Conservation (phyloP, 257 asterid genomes). For the Solanum chmielewskii region DNA sequence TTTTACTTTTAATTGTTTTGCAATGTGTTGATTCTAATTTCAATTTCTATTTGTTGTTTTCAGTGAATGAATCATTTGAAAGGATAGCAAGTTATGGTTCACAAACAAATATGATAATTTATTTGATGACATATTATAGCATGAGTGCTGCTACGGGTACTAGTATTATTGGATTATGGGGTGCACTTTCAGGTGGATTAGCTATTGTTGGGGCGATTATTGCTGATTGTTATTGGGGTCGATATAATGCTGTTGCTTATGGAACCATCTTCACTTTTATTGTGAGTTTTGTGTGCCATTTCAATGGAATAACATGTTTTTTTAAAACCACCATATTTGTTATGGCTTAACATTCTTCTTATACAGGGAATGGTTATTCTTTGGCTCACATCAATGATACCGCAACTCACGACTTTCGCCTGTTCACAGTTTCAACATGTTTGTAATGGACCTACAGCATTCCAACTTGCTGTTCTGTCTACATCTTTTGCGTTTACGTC, state of each 20-base stretch:
- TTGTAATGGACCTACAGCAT: neutral
- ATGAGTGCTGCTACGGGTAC: slow-evolving; percentile 1
- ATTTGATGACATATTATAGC: slow-evolving; percentile 2
- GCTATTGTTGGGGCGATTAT: slow-evolving; percentile 1
- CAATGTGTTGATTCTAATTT: neutral
- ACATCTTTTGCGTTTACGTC: neutral
- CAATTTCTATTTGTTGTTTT: neutral
- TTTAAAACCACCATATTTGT: no score
- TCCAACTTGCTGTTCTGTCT: neutral
- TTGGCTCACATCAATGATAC: slow-evolving; percentile 7
- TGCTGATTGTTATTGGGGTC: slow-evolving; percentile 7
- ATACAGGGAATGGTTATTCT: slow-evolving; percentile 4
- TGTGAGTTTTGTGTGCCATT: neutral
- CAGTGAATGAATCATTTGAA: slow-evolving; percentile 13
- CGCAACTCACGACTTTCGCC: neutral
- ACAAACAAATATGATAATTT: slow-evolving; percentile 1
- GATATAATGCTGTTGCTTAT: neutral
- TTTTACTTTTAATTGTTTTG: neutral
- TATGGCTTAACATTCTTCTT: neutral
- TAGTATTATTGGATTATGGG: neutral
- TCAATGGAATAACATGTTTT: no score
- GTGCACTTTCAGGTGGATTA: slow-evolving; percentile 2
- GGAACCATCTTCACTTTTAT: slow-evolving; percentile 4
- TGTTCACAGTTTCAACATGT: neutral
- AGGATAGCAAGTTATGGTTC: slow-evolving; percentile 2